Evolutionary conservation across 2,329 filamentous ascomycete species (phyloP).

Genomic region (Lasiodiplodia sp.): DNA sequence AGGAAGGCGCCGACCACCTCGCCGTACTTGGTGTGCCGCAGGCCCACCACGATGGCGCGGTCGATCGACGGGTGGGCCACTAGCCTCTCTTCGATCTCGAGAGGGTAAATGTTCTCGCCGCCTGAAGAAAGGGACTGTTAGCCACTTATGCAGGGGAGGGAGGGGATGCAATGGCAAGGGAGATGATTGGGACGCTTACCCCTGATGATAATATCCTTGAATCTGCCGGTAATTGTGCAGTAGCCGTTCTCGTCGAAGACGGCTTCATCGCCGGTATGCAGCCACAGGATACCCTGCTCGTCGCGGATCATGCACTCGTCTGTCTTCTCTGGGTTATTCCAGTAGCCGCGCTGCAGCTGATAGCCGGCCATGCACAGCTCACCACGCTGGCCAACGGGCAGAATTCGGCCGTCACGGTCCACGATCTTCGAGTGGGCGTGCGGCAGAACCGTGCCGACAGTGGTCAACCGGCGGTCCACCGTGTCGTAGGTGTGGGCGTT

Average conservation of each 20-base stretch:
- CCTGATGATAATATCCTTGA: conserved; percentile 82
- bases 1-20: conserved; percentile 76
- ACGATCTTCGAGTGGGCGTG: conserved; percentile 79
- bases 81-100: conserved; percentile 79
- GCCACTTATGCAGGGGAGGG: neutral
- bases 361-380: conserved; percentile 83
- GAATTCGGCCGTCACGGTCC: conserved; percentile 68
- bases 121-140: conserved; percentile 34
- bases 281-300: conserved; percentile 58
- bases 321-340: conserved; percentile 76
- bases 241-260: conserved; percentile 58
- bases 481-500: conserved; percentile 79
- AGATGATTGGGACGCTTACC: conserved; percentile 49
- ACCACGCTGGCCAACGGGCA: conserved; percentile 72
- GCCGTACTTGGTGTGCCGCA: conserved; percentile 74
- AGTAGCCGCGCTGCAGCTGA: conserved; percentile 71
- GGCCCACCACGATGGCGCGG: conserved; percentile 73
- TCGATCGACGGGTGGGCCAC: conserved; percentile 67
- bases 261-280: conserved; percentile 50
- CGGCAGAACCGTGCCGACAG: conserved; percentile 78
- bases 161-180: conserved; percentile 38
- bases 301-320: conserved; percentile 74
- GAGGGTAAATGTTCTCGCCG: conserved; percentile 62
- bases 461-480: conserved; percentile 70
- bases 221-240: conserved; percentile 74